phyloP scores from a whole-genome alignment of 306 rosid species.

The Casuarina equisetifolia region DNA sequence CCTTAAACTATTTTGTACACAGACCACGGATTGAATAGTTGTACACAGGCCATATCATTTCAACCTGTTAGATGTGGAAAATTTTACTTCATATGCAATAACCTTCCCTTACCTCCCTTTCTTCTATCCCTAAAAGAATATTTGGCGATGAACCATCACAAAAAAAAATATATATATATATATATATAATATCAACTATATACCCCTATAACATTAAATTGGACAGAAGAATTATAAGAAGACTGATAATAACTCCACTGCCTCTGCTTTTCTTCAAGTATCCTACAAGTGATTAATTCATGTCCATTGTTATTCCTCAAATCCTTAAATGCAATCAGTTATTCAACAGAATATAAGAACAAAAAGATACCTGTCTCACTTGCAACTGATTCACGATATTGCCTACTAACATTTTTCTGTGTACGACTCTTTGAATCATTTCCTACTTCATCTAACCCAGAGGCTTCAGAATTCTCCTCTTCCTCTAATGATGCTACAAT shows the following conservation, averaged over 20 bases:
- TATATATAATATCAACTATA: neutral
- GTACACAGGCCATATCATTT: neutral
- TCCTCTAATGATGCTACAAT: constrained; percentile 72
- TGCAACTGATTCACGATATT: constrained; percentile 58
- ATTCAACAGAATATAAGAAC: neutral
- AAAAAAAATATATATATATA: neutral
- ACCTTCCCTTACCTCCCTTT: no score
- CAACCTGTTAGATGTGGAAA: neutral
- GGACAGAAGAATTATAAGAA: neutral
- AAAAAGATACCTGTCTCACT: constrained; percentile 51
- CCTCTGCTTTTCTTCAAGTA: neutral
- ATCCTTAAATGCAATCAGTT: neutral
- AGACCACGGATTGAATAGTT: neutral
- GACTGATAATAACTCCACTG: neutral
- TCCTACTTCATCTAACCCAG: constrained; percentile 45
- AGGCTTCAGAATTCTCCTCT: constrained; percentile 51
- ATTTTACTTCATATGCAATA: neutral
- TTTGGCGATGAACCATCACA: no score
- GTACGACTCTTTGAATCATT: constrained; percentile 20
- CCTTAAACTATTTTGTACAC: neutral
- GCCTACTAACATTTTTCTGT: constrained; percentile 41
- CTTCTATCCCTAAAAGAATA: neutral
- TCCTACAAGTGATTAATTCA: neutral
- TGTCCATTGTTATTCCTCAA: no score
- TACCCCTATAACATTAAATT: neutral